Evolutionary conservation across 352 stramenopile species (phyloP).

Genomic region (Phytophthora quininea): DNA sequence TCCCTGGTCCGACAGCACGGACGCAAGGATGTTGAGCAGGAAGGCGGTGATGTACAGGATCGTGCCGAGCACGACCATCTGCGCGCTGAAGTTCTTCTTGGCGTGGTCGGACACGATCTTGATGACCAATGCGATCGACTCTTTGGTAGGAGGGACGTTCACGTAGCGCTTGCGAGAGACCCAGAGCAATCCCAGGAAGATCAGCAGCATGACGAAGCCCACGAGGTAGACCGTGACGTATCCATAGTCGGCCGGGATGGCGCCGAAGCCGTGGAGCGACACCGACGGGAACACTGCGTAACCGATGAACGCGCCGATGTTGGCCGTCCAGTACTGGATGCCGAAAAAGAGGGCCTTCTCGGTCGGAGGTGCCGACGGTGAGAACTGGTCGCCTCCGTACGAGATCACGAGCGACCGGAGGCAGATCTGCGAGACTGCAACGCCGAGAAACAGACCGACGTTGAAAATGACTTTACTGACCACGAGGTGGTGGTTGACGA

Average conservation of each 20-base stretch:
- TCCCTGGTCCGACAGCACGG: constrained; percentile 45
- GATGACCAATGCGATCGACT: constrained; percentile 50
- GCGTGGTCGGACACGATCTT: constrained; percentile 38
- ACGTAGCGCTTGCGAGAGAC: constrained; percentile 51
- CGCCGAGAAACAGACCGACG: constrained; percentile 52
- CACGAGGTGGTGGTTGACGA: constrained; percentile 33
- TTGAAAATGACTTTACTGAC: constrained; percentile 54
- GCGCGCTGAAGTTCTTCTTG: constrained; percentile 30
- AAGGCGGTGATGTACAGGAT: constrained; percentile 42
- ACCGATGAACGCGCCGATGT: constrained; percentile 72
- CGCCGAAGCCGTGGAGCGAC: constrained; percentile 66
- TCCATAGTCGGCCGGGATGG: constrained; percentile 42
- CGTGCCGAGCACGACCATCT: constrained; percentile 42
- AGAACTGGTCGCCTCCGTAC: constrained; percentile 69
- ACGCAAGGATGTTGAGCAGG: constrained; percentile 58
- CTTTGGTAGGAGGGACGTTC: constrained; percentile 38
- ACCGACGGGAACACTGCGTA: constrained; percentile 81
- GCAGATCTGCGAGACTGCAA: constrained; percentile 49
- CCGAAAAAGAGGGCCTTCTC: constrained; percentile 78
- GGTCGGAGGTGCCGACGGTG: constrained; percentile 37
- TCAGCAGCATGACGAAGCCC: constrained; percentile 43
- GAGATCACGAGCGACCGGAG: constrained; percentile 68
- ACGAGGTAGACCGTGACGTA: constrained; percentile 69
- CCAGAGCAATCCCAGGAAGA: constrained; percentile 48
- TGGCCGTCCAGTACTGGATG: constrained; percentile 85